These are phyloP conservation scores for Venturia nashicola DNA, from an alignment of 2,329 filamentous ascomycete species.

Conservation along the genomic window DNA sequence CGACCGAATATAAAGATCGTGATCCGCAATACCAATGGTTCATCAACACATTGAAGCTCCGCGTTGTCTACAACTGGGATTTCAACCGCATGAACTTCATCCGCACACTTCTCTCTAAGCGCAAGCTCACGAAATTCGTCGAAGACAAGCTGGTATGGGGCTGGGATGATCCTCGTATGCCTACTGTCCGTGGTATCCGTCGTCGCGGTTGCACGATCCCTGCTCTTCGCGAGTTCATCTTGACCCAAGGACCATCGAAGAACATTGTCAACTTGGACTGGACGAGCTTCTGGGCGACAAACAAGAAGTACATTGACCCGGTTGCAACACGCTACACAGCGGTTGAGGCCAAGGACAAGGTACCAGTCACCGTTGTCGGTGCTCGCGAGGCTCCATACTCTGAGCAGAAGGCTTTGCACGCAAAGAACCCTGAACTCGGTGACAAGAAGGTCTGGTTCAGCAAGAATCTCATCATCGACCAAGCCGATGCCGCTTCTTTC, in stretches of 20 bases:
- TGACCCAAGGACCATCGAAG: constrained; percentile 72
- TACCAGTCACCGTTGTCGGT: constrained; percentile 58
- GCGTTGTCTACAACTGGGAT: constrained; percentile 73
- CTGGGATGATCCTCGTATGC: constrained; percentile 82
- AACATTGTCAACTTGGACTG: constrained; percentile 80
- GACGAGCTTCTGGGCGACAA: constrained; percentile 47
- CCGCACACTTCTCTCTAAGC: constrained; percentile 70
- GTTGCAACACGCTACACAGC: constrained; percentile 36
- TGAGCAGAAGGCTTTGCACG: constrained; percentile 67
- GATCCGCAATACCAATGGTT: constrained; percentile 85
- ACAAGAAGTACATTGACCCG: constrained; percentile 41
- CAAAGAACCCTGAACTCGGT: constrained; percentile 77
- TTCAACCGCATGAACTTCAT: constrained; percentile 79
- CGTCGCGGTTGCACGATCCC: constrained; percentile 68
- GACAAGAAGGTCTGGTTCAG: constrained; percentile 77
- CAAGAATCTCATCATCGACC: constrained; percentile 66
- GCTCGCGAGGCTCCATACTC: constrained; percentile 41
- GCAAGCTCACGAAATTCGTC: constrained; percentile 75
- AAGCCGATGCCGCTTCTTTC: constrained; percentile 73
- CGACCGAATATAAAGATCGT: constrained; percentile 78
- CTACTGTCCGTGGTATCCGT: constrained; percentile 67
- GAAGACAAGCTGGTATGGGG: constrained; percentile 65
- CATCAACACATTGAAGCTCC: constrained; percentile 58
- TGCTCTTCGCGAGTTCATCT: constrained; percentile 70
- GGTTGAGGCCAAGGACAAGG: constrained; percentile 56